Percentiles rank a stretch among this genome's conserved stretches.
Evolutionary conservation across 495 filamentous ascomycete genomes (phyloP).

Genomic region (Neurospora sp.): DNA sequence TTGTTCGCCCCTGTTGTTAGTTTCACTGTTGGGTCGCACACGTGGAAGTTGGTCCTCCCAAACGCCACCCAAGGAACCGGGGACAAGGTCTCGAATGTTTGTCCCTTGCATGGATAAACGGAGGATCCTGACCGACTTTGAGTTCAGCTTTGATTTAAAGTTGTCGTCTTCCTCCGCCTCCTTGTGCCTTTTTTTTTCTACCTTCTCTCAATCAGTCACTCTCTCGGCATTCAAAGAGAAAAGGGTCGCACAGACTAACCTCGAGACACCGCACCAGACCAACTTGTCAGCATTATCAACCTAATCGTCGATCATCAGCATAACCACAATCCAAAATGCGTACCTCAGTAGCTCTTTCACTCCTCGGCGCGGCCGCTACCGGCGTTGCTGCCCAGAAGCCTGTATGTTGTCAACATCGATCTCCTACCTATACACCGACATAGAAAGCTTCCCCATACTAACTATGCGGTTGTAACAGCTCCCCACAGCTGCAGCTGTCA

Average conservation of each 20-base stretch:
- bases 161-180: background rate
- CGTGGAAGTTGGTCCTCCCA: background rate
- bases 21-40: background rate
- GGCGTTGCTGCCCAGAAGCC: background rate
- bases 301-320: background rate
- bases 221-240: background rate
- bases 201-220: background rate
- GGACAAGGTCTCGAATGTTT: background rate
- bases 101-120: background rate
- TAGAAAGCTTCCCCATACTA: conserved; percentile 4
- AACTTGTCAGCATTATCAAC: background rate
- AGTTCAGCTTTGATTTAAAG: background rate
- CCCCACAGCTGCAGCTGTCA: conserved; percentile 45
- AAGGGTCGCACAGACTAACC: background rate
- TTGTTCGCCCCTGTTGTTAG: background rate
- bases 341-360: background rate
- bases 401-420: conserved; percentile 2
- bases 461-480: conserved; percentile 23
- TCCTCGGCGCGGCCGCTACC: background rate
- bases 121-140: background rate
- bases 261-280: background rate
- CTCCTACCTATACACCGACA: background rate
- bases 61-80: background rate
- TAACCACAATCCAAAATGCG: conserved; percentile 1
- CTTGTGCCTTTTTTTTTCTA: background rate